phyloP scores from a whole-genome alignment of 2,329 filamentous ascomycete genomes.

The Aspergillus neoniger region DNA sequence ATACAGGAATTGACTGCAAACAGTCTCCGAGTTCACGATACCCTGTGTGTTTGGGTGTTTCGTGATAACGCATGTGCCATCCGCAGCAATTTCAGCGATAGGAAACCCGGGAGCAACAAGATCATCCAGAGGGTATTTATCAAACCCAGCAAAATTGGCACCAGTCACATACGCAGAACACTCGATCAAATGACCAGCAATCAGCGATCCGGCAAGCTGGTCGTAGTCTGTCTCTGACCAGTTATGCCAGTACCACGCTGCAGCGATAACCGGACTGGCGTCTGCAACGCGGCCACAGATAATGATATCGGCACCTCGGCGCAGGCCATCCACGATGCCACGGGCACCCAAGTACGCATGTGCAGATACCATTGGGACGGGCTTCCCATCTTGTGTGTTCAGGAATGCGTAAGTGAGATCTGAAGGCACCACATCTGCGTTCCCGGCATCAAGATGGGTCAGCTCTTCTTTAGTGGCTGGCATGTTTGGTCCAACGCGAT shows the following conservation, averaged over 20 bases:
- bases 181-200: slow-evolving; percentile 59
- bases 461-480: slow-evolving; percentile 36
- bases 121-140: slow-evolving; percentile 41
- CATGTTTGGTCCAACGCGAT: slow-evolving; percentile 35
- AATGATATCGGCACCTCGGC: slow-evolving; percentile 50
- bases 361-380: slow-evolving; percentile 48
- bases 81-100: slow-evolving; percentile 52
- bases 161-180: slow-evolving; percentile 58
- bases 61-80: slow-evolving; percentile 52
- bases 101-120: slow-evolving; percentile 51
- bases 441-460: slow-evolving; percentile 45
- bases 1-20: slow-evolving; percentile 54
- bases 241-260: slow-evolving; percentile 58
- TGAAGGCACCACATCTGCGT: slow-evolving; percentile 38
- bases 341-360: slow-evolving; percentile 55
- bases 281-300: slow-evolving; percentile 54
- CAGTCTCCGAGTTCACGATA: slow-evolving; percentile 41
- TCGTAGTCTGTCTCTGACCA: slow-evolving; percentile 55
- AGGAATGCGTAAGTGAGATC: slow-evolving; percentile 43
- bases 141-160: slow-evolving; percentile 56
- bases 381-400: slow-evolving; percentile 37
- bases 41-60: slow-evolving; percentile 52
- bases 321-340: slow-evolving; percentile 49
- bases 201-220: slow-evolving; percentile 51
- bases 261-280: slow-evolving; percentile 57